Conservation (phyloP, 2,329 filamentous ascomycete species). For the Paracoccidioides brasiliensis region DNA sequence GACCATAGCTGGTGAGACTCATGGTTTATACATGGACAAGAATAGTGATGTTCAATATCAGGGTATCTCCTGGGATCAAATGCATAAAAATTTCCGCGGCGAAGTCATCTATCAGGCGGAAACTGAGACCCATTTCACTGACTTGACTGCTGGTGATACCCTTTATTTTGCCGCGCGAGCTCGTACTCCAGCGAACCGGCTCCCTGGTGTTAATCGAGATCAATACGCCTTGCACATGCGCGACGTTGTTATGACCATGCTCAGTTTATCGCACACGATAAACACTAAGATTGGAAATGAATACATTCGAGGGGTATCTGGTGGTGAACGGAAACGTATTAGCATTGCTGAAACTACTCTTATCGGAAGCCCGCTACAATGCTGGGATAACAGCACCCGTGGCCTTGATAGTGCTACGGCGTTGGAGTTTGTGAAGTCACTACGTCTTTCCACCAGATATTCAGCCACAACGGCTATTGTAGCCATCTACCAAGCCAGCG, state of each 20-base stretch:
- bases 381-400: slow-evolving; percentile 64
- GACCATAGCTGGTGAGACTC: slow-evolving; percentile 72
- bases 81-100: slow-evolving; percentile 53
- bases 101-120: slow-evolving; percentile 80
- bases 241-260: slow-evolving; percentile 34
- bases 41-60: slow-evolving; percentile 71
- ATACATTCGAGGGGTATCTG: slow-evolving; percentile 67
- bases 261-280: slow-evolving; percentile 49
- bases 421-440: slow-evolving; percentile 52
- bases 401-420: slow-evolving; percentile 57
- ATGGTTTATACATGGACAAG: slow-evolving; percentile 62
- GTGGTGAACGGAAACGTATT: slow-evolving; percentile 66
- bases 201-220: slow-evolving; percentile 35
- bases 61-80: slow-evolving; percentile 20
- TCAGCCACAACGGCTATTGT: slow-evolving; percentile 76
- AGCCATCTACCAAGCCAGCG: slow-evolving; percentile 72
- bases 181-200: slow-evolving; percentile 67
- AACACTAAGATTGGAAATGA: slow-evolving; percentile 75
- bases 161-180: slow-evolving; percentile 73
- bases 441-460: slow-evolving; percentile 69
- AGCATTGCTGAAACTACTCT: slow-evolving; percentile 75
- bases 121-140: slow-evolving; percentile 75
- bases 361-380: slow-evolving; percentile 56
- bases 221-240: slow-evolving; percentile 32
- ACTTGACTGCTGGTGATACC: slow-evolving; percentile 76